Evolutionary conservation across 1,284 basidiomycete species (phyloP), one percentile per base, ranked within the genome.

Genomic region (Cryptococcus jaspeensis): DNA sequence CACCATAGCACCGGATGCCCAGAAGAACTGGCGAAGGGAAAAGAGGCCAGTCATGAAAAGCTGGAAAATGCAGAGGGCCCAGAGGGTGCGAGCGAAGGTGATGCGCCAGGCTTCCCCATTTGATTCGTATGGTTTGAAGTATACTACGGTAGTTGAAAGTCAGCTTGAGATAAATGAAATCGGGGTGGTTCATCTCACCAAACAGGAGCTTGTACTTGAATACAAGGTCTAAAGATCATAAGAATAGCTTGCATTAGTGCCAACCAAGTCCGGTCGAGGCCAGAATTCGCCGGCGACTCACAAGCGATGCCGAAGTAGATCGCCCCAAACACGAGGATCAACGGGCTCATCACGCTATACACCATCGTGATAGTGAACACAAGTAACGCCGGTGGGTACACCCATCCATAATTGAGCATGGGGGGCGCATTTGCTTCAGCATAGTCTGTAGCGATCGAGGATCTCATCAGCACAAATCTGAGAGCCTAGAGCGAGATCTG

Each of bases 141-240:
- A 77, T 59, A 78, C 75, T 71, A 58, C 20, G 13, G 37, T 3
- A 0, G 28, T 44, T 36, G 43, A 16, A n/a, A 18, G 6, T 12
- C 37, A n/a, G 20, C 32, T 35, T 36, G 28, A 13, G 15, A 16
- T 7, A 22, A 3, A 3, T 28, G 12, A 13, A 5, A 5, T 23
- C 16, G 8, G 20, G 20, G 15, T 22, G 20, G 37, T 8, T 45
- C 22, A 13, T 76, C 88, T 61, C 55, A 92, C 92, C 89, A 70
- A 96, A 96, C 2, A 97, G 81, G 2, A 97, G 83, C 73, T 97
- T 95, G 80, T 97, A 97, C 81, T 99, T 99, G 84, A 95, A 97
- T 3, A 97, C 92, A 5, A 96, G 81, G 70, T 94, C 75, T 76
- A 55, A 50, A 52, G 23, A 62, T 36, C 56, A 46, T 46, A n/a